A percentile compares a stretch with the other conserved stretches of the same genome.
phyloP scores from a whole-genome alignment of 169 alveolate genomes.

The Eimeria sp. region DNA sequence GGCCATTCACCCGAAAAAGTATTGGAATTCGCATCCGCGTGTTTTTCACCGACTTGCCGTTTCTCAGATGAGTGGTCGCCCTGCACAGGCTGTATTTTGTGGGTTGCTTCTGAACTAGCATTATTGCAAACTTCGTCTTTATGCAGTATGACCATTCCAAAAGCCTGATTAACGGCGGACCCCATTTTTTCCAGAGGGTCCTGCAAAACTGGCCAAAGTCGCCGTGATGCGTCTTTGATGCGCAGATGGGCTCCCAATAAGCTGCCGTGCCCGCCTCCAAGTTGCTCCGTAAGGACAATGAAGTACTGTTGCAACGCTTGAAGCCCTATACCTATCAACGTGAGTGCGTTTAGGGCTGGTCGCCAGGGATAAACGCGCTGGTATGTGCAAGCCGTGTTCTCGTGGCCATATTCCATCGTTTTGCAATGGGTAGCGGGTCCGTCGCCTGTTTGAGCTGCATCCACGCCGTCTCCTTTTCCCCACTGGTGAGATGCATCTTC shows the following conservation, averaged over 20 bases:
- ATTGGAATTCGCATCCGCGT: not conserved
- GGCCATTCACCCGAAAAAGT: not conserved
- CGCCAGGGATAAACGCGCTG: not conserved
- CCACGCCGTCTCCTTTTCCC: not conserved
- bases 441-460: not conserved
- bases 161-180: not conserved
- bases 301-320: conserved; percentile 23
- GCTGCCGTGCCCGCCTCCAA: not conserved
- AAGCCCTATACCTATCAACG: not conserved
- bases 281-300: not conserved
- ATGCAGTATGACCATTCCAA: not conserved
- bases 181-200: not conserved
- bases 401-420: not conserved
- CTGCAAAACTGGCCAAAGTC: not conserved
- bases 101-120: not conserved
- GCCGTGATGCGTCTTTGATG: not conserved
- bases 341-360: not conserved
- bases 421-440: not conserved
- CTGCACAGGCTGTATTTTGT: not conserved
- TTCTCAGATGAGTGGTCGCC: not conserved
- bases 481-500: not conserved
- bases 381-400: not conserved
- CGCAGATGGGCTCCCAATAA: not conserved
- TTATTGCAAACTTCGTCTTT: not conserved
- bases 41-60: not conserved